A percentile compares a stretch with the other conserved stretches of the same genome.
Conservation (phyloP, 164 flowering plant genomes). For the Piper longum region DNA sequence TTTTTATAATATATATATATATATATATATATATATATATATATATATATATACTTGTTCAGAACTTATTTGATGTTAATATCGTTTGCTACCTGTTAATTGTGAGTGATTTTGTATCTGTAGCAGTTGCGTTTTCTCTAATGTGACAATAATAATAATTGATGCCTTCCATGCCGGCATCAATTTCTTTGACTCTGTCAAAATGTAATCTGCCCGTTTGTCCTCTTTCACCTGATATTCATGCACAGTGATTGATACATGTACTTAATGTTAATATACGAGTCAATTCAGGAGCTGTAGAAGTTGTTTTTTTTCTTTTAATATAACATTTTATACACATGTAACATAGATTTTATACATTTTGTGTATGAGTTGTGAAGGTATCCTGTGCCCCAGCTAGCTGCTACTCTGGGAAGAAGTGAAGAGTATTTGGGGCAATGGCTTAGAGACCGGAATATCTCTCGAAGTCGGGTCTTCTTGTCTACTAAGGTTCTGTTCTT, state of each 20-base stretch:
- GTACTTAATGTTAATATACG: too few relatives aligned
- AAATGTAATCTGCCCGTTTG: conserved; percentile 33
- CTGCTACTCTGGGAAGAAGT: conserved; percentile 72
- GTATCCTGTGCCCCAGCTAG: conserved; percentile 88
- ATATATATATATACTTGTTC: too few relatives aligned
- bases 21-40: too few relatives aligned
- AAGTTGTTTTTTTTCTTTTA: too few relatives aligned
- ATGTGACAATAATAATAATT: too few relatives aligned
- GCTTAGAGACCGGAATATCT: conserved; percentile 39
- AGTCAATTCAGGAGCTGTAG: too few relatives aligned
- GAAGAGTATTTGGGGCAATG: conserved; percentile 75
- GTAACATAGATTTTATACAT: neutral
- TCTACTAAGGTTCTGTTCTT: conserved; percentile 75
- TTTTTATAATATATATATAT: too few relatives aligned
- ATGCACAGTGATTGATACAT: neutral
- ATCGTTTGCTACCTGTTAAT: too few relatives aligned
- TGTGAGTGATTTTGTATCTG: too few relatives aligned
- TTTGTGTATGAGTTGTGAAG: conserved; percentile 12
- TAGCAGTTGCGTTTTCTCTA: too few relatives aligned
- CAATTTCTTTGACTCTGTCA: conserved; percentile 82
- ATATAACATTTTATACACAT: neutral
- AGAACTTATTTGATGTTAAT: too few relatives aligned
- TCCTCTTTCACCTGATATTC: neutral
- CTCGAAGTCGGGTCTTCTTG: conserved; percentile 48
- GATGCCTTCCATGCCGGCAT: conserved; percentile 60